These are phyloP conservation scores for Sungouiozyma intestinalis DNA, from an alignment of 805 yeast genomes.

Conservation along the genomic window DNA sequence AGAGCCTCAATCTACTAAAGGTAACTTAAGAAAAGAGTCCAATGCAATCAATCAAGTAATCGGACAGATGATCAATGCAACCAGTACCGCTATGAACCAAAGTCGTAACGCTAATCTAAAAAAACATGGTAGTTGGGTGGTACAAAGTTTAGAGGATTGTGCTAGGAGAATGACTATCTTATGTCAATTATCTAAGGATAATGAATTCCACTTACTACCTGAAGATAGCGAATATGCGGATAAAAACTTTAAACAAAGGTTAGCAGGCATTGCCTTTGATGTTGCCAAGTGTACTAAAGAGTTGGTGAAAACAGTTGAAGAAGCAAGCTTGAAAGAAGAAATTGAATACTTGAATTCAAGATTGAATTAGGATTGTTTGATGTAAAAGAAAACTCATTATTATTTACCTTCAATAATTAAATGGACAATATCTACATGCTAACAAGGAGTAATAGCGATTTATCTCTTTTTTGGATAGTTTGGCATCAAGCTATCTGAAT, in stretches of 20 bases:
- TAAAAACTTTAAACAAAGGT: constrained; percentile 79
- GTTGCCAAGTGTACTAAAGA: constrained; percentile 95
- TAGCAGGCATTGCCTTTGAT: constrained; percentile 93
- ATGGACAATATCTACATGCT: background rate
- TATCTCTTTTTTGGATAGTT: background rate
- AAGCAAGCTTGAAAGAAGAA: constrained; percentile 80
- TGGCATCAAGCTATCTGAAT: background rate
- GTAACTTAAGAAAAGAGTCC: constrained; percentile 62
- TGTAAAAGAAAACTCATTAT: background rate
- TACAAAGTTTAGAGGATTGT: constrained; percentile 77
- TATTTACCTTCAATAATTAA: background rate
- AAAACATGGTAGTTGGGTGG: constrained; percentile 89
- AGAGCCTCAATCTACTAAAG: constrained; percentile 65
- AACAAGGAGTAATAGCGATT: background rate
- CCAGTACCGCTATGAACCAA: constrained; percentile 79
- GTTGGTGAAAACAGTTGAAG: constrained; percentile 90
- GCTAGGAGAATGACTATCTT: constrained; percentile 69
- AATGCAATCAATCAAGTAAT: constrained; percentile 70
- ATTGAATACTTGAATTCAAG: constrained; percentile 71
- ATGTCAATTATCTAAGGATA: constrained; percentile 35
- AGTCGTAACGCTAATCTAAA: constrained; percentile 74
- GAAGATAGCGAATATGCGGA: constrained; percentile 64
- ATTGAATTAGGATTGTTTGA: constrained; percentile 18
- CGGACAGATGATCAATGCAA: constrained; percentile 80
- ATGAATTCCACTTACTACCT: constrained; percentile 23